Evolutionary conservation across 2,329 filamentous ascomycete genomes (phyloP).

Genomic region (Hypoxylon sp.): DNA sequence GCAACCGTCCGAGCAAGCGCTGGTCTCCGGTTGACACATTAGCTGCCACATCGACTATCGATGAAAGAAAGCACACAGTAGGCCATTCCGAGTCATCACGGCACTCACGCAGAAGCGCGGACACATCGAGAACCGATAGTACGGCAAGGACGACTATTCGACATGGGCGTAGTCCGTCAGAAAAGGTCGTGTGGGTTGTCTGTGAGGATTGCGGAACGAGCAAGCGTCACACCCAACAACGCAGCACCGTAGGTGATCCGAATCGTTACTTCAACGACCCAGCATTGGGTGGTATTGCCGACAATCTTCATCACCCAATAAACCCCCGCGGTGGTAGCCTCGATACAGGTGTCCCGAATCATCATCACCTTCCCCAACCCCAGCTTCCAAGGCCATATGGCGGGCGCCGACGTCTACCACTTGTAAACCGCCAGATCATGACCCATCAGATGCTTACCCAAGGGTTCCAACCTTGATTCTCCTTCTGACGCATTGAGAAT

Average conservation of each 20-base stretch:
- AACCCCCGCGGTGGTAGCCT: slow-evolving; percentile 6
- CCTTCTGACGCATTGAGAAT: not conserved
- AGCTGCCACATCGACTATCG: slow-evolving; percentile 22
- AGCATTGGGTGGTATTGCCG: slow-evolving; percentile 27
- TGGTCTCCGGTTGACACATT: slow-evolving; percentile 44
- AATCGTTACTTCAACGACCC: slow-evolving; percentile 46
- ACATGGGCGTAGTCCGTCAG: slow-evolving; percentile 37
- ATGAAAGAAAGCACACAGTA: slow-evolving; percentile 35
- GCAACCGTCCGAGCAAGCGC: slow-evolving; percentile 44
- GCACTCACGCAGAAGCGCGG: slow-evolving; percentile 39
- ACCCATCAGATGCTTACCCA: slow-evolving; percentile 46
- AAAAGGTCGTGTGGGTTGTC: slow-evolving; percentile 46
- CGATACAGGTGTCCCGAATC: slow-evolving; percentile 13
- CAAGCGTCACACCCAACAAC: slow-evolving; percentile 40
- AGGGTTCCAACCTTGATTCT: slow-evolving; percentile 40
- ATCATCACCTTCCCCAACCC: slow-evolving; percentile 25
- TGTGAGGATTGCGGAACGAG: slow-evolving; percentile 47
- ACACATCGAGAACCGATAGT: slow-evolving; percentile 37
- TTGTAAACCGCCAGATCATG: slow-evolving; percentile 45
- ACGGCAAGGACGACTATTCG: slow-evolving; percentile 39
- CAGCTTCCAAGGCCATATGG: slow-evolving; percentile 35
- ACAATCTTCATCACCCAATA: slow-evolving; percentile 10
- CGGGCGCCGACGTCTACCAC: slow-evolving; percentile 42
- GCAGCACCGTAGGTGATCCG: slow-evolving; percentile 41
- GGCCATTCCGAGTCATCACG: slow-evolving; percentile 42